These are phyloP conservation scores for Boletus albobrunnescens DNA, from an alignment of 1,284 basidiomycete genomes.

Conservation along the genomic window DNA sequence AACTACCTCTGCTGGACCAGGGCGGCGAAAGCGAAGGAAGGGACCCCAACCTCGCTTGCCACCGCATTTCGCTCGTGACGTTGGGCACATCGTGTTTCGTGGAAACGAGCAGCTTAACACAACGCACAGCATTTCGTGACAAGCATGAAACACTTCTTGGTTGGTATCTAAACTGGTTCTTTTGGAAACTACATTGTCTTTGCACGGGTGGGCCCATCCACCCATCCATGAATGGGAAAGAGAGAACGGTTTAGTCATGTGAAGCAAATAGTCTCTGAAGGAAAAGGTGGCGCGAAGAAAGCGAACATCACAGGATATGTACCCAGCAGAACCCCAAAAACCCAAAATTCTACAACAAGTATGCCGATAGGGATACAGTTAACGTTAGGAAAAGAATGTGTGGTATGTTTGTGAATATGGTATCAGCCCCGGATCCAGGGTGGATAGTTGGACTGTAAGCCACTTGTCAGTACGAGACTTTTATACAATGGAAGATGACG, in stretches of 20 bases:
- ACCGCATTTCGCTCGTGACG: slow-evolving; percentile 56
- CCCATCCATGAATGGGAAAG: background rate
- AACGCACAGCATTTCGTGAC: background rate
- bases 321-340: background rate
- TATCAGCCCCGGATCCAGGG: slow-evolving; percentile 22
- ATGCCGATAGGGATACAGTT: slow-evolving; percentile 16
- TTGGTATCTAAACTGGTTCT: background rate
- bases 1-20: background rate
- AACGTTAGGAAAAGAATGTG: slow-evolving; percentile 18
- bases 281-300: slow-evolving; percentile 1
- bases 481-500: slow-evolving; percentile 27
- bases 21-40: slow-evolving; percentile 10
- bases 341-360: slow-evolving; percentile 22
- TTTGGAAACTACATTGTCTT: background rate
- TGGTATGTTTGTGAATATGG: slow-evolving; percentile 11
- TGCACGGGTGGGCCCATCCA: slow-evolving; percentile 1
- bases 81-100: slow-evolving; percentile 59
- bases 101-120: slow-evolving; percentile 45
- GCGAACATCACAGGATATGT: background rate
- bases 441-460: slow-evolving; percentile 23
- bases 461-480: slow-evolving; percentile 12
- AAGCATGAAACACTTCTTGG: background rate
- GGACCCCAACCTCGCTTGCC: slow-evolving; percentile 36
- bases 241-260: background rate
- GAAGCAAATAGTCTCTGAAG: background rate